Base-by-base conservation (phyloP, 2,329 filamentous ascomycete genomes). In the Cytospora paraplurivora region DNA sequence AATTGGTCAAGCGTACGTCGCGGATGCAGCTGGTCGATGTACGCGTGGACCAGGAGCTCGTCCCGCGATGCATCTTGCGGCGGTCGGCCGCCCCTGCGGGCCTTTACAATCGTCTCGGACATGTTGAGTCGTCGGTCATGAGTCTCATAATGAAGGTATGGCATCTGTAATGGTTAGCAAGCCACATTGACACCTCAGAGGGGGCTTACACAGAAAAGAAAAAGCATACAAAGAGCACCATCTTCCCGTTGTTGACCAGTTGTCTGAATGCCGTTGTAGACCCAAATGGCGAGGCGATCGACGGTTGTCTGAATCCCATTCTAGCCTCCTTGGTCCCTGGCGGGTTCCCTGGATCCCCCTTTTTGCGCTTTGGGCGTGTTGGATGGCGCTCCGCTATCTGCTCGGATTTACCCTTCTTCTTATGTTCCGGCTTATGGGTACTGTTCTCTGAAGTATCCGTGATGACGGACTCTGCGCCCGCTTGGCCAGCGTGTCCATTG, bases 141-240 rank as follows among this genome's bases (percentile, higher is more conserved):
- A 0, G 85, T 86, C 69, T 89, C 86, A 57, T 87, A 88, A 69
- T 88, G 86, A 4, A 89, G 74, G 68, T 87, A 89, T 0, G 86
- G 86, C 84, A 88, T 87, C 74, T 86, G 82, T 33, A 15, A 4
- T 6, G 44, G 51, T 53, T 7, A 38, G 33, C 47, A 55, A 4
- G 13, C 7, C 12, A 74, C 64, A 50, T 73, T 72, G 62, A 76
- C 70, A 65, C 73, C 71, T 50, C 68, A 68, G 19, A 27, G 27
- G 67, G 44, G 27, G 2, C 4, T 19, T 19, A n/a, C 35, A 35
- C 35, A 2, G 12, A 13, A 32, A 17, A 11, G 8, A 8, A 34
- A 34, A 47, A 10, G 63, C 74, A 62, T 69, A 77, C 75, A 62
- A 78, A 78, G 27, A 78, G 66, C 7, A 73, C 71, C 51, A 72